These are phyloP conservation scores for Cichorium intybus DNA, from an alignment of 140 eudicot genomes.

Conservation along the genomic window DNA sequence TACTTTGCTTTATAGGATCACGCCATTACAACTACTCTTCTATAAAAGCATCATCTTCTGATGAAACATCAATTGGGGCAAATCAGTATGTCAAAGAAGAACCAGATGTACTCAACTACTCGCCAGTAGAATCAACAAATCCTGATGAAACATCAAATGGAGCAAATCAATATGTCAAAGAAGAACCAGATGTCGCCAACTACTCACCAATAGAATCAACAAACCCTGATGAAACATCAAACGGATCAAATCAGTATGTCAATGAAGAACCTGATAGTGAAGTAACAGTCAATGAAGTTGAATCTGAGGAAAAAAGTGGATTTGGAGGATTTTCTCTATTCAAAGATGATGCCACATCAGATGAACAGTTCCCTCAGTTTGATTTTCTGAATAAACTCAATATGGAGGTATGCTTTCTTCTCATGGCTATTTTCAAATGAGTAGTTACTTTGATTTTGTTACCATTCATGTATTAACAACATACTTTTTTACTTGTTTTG, in stretches of 20 bases:
- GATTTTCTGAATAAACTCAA: conserved; percentile 54
- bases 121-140: conserved; percentile 32
- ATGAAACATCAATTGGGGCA: conserved; percentile 40
- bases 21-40: conserved; percentile 19
- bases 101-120: conserved; percentile 27
- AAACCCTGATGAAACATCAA: conserved; percentile 43
- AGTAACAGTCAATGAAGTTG: conserved; percentile 28
- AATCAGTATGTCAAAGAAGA: conserved; percentile 38
- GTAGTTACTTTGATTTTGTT: too few relatives aligned
- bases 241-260: conserved; percentile 29
- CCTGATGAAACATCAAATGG: conserved; percentile 45
- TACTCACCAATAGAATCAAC: conserved; percentile 37
- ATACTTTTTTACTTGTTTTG: conserved; percentile 5
- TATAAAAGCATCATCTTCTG: conserved; percentile 42
- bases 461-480: neutral
- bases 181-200: conserved; percentile 30
- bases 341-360: conserved; percentile 34
- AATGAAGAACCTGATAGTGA: conserved; percentile 41
- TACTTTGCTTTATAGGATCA: conserved; percentile 33
- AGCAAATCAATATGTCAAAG: conserved; percentile 31
- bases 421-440: neutral
- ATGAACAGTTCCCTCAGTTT: conserved; percentile 36
- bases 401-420: conserved; percentile 40
- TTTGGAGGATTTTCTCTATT: conserved; percentile 26
- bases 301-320: conserved; percentile 28